Evolutionary conservation across 2,329 filamentous ascomycete species (phyloP).

Genomic region (Trichoderma gracile): DNA sequence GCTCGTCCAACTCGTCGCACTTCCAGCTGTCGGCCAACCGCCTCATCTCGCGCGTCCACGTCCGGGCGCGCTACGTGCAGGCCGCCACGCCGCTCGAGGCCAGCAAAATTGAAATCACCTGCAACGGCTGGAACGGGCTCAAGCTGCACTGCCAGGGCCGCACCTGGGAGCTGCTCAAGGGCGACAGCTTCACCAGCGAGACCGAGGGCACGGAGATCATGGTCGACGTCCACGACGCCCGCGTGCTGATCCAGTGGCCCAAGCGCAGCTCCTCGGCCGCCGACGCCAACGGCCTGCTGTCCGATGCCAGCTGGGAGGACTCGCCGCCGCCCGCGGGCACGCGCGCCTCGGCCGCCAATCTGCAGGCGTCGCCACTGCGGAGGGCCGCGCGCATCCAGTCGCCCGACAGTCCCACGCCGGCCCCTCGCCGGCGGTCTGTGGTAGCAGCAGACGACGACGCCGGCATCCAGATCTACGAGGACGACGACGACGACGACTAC

Average conservation of each 20-base stretch:
- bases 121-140: slow-evolving; percentile 93
- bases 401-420: slow-evolving; percentile 68
- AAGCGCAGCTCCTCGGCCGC: slow-evolving; percentile 46
- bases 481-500: slow-evolving; percentile 47
- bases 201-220: slow-evolving; percentile 88
- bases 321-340: slow-evolving; percentile 45
- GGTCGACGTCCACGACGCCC: slow-evolving; percentile 89
- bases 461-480: slow-evolving; percentile 73
- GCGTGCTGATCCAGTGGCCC: slow-evolving; percentile 89
- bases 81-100: slow-evolving; percentile 66
- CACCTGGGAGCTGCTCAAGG: slow-evolving; percentile 82
- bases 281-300: slow-evolving; percentile 52
- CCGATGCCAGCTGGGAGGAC: slow-evolving; percentile 73
- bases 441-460: slow-evolving; percentile 43
- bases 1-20: slow-evolving; percentile 93
- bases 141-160: slow-evolving; percentile 89
- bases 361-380: slow-evolving; percentile 64
- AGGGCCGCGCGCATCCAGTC: slow-evolving; percentile 63
- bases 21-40: slow-evolving; percentile 92
- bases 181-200: slow-evolving; percentile 86
- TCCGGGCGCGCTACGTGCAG: slow-evolving; percentile 80
- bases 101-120: slow-evolving; percentile 83
- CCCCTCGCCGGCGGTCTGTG: slow-evolving; percentile 48
- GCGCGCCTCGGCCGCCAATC: slow-evolving; percentile 42
- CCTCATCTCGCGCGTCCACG: slow-evolving; percentile 88